Conservation (phyloP, 768 basidiomycete species). For the Suillus placidus region DNA sequence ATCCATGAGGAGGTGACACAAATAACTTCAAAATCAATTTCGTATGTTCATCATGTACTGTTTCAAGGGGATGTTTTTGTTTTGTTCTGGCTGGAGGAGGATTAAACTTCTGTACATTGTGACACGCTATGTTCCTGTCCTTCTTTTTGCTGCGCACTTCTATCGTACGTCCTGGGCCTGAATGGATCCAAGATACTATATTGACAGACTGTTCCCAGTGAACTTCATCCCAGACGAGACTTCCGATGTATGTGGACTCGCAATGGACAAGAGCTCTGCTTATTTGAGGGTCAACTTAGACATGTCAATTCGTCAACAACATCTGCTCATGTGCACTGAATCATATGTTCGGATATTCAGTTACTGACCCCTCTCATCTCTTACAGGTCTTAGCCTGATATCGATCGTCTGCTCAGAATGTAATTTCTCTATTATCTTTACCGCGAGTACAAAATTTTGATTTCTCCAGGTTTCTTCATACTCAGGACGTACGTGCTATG, state of each 20-base stretch:
- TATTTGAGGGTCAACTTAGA: constrained; percentile 3
- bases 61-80: constrained; percentile 4
- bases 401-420: constrained; percentile 10
- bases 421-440: background rate
- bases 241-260: background rate
- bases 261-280: background rate
- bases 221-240: background rate
- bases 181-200: too few relatives aligned
- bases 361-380: background rate
- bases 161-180: constrained; percentile 6
- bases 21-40: background rate
- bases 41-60: background rate
- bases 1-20: constrained; percentile 4
- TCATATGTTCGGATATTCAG: background rate
- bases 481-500: constrained; percentile 12
- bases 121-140: constrained; percentile 10
- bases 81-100: constrained; percentile 5
- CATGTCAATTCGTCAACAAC: constrained; percentile 7
- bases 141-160: constrained; percentile 6
- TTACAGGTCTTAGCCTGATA: constrained; percentile 1
- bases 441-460: background rate
- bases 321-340: constrained; percentile 5
- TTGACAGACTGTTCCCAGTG: constrained; percentile 4
- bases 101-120: constrained; percentile 9
- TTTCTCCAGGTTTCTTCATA: constrained; percentile 11